Evolutionary conservation across 1,139 yeast genomes (phyloP), one percentile per base, ranked within the genome.

Genomic region (Yamadazyma oceani): DNA sequence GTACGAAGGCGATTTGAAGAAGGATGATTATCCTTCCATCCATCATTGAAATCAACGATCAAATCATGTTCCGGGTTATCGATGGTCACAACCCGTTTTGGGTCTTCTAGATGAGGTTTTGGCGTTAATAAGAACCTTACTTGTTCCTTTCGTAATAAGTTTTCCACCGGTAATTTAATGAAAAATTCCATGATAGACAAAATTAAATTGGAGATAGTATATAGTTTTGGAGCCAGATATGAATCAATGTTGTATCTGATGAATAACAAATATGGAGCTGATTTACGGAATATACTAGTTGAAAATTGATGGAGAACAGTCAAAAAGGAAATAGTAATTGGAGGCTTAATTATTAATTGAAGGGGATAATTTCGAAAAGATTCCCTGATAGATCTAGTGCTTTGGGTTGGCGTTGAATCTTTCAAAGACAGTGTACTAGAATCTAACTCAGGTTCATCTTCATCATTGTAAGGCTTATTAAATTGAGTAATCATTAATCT

Each of bases 81-180:
- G 29, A 71, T 68, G 4, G 72, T 63, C 12, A 71, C 59, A 4
- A 69, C 69, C 26, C 65, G 49, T 42, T 48, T 49, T 17, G 48
- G 49, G 45, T 71, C 77, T 32, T 62, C 61, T 8, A 38, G 36
- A 5, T 37, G 22, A 5, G 62, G 41, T 46, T 69, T 68, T n/a
- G 66, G 64, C 27, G 58, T 48, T 31, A 82, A 50, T 43, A 88
- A 66, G 56, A 79, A 82, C 39, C 78, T 66, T 9, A 88, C 78
- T 55, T 90, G 97, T 12, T 92, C 88, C 48, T 96, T 81, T 41
- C 95, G 74, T 43, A 87, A 72, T 37, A 92, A 62, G 17, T 95
- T 89, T 54, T 92, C 98, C 39, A 89, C 75, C 2, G 98, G 98
- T 43, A 92, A 69, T 56, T 82, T 82, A 43, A 89, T 73, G 44